phyloP scores from a whole-genome alignment of 176 grass and related monocot genomes.

The Hordeum marinum region DNA sequence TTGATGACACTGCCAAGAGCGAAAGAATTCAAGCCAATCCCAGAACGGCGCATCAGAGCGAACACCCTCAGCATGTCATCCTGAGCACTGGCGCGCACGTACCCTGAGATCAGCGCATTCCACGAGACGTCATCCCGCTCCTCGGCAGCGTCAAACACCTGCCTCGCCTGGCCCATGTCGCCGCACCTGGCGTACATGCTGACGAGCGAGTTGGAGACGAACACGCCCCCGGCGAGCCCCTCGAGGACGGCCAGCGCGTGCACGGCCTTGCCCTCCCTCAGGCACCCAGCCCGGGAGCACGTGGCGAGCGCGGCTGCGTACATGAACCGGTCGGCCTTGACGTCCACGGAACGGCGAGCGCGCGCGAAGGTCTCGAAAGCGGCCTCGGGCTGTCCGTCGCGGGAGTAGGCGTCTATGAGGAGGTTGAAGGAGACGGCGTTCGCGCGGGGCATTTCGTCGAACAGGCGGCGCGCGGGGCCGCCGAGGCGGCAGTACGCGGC shows the following conservation, averaged over 20 bases:
- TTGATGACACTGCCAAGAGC: conserved; percentile 74
- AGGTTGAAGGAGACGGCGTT: conserved; percentile 66
- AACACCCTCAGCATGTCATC: conserved; percentile 42
- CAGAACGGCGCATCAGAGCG: conserved; percentile 29
- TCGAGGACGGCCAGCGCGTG: conserved; percentile 38
- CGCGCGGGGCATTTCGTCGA: conserved; percentile 54
- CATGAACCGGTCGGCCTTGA: conserved; percentile 48
- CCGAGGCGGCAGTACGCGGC: background rate
- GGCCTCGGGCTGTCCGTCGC: background rate
- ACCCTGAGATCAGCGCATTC: conserved; percentile 60
- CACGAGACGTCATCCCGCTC: conserved; percentile 55
- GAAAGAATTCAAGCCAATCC: conserved; percentile 51
- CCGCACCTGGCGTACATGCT: conserved; percentile 66
- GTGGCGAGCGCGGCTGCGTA: conserved; percentile 33
- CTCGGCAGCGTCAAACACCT: conserved; percentile 30
- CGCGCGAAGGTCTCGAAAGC: conserved; percentile 21
- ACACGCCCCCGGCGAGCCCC: conserved; percentile 20
- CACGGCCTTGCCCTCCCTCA: conserved; percentile 37
- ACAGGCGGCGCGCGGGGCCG: conserved; percentile 29
- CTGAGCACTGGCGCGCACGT: conserved; percentile 11
- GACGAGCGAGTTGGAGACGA: conserved; percentile 55
- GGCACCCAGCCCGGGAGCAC: conserved; percentile 24
- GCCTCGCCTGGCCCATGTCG: conserved; percentile 32
- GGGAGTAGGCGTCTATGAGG: conserved; percentile 46
- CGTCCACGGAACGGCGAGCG: background rate